A percentile compares a stretch with the other conserved stretches of the same genome.
Evolutionary conservation across 129 eudicot species (phyloP).

Genomic region (Chrysanthemum makinoi): DNA sequence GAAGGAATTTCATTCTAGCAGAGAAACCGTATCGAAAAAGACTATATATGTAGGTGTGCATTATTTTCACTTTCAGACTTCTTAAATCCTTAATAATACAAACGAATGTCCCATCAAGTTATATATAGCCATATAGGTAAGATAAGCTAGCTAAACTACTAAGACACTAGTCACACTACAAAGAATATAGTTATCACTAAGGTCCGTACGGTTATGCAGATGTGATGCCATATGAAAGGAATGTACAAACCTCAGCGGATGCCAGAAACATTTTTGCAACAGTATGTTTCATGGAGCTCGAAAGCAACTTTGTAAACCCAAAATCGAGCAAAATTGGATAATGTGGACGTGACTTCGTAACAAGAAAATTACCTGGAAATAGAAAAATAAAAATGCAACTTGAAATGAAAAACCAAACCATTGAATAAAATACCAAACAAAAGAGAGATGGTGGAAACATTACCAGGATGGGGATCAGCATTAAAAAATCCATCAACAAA

Average conservation of each 20-base stretch:
- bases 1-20: neutral
- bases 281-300: conserved; percentile 74
- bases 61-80: neutral
- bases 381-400: conserved; percentile 12
- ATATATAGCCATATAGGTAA: neutral
- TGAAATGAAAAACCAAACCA: neutral
- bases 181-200: neutral
- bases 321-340: conserved; percentile 86
- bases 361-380: conserved; percentile 80
- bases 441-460: conserved; percentile 8
- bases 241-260: conserved; percentile 79
- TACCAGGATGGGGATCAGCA: conserved; percentile 99
- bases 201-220: neutral
- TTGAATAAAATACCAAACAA: neutral
- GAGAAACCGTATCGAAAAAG: neutral
- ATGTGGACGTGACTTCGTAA: conserved; percentile 83
- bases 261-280: conserved; percentile 94
- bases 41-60: neutral
- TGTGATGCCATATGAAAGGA: conserved; percentile 16
- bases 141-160: neutral
- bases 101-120: neutral
- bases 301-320: conserved; percentile 81
- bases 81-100: neutral
- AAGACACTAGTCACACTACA: neutral
- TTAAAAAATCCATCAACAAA: conserved; percentile 88